These are phyloP conservation scores for Collybia nuda DNA, from an alignment of 768 basidiomycete species.

Conservation along the genomic window DNA sequence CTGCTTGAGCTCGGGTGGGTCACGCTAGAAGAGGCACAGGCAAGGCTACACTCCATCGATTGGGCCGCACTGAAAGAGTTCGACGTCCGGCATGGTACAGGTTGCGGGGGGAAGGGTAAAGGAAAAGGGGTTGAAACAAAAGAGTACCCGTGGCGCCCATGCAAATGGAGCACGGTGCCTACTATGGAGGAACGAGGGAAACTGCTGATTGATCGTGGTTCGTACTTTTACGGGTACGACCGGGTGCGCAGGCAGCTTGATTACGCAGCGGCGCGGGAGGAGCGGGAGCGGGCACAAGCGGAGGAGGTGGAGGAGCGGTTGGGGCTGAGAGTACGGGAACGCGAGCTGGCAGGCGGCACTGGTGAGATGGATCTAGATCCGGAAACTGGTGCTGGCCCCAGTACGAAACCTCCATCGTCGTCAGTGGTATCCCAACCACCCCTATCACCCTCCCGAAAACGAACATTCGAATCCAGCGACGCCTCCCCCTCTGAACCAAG, in stretches of 20 bases:
- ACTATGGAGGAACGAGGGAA: slow-evolving; percentile 9
- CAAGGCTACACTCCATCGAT: slow-evolving; percentile 31
- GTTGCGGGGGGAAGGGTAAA: no score
- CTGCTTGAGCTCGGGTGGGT: slow-evolving; percentile 41
- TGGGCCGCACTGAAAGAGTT: slow-evolving; percentile 28
- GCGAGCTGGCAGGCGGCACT: slow-evolving; percentile 10
- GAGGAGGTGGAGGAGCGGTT: slow-evolving; percentile 11
- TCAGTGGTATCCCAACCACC: not conserved
- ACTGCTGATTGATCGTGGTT: slow-evolving; percentile 1
- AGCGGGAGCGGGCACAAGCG: slow-evolving; percentile 7
- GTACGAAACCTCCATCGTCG: no score
- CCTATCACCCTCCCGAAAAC: slow-evolving; percentile 7
- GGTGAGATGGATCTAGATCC: slow-evolving; percentile 3
- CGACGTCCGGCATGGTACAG: slow-evolving; percentile 15
- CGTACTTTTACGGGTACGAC: slow-evolving; percentile 8
- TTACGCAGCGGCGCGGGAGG: slow-evolving; percentile 5
- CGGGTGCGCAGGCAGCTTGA: slow-evolving; percentile 12
- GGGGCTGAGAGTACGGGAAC: slow-evolving; percentile 12
- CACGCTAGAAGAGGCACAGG: slow-evolving; percentile 27
- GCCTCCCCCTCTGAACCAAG: not conserved
- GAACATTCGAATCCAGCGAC: slow-evolving; percentile 10
- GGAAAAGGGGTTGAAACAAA: slow-evolving; percentile 5
- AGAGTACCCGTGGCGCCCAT: slow-evolving; percentile 15
- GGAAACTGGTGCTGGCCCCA: not conserved
- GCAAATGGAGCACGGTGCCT: slow-evolving; percentile 11